Base-by-base conservation (phyloP, 2,329 filamentous ascomycete genomes). In the Cercospora canescens region DNA sequence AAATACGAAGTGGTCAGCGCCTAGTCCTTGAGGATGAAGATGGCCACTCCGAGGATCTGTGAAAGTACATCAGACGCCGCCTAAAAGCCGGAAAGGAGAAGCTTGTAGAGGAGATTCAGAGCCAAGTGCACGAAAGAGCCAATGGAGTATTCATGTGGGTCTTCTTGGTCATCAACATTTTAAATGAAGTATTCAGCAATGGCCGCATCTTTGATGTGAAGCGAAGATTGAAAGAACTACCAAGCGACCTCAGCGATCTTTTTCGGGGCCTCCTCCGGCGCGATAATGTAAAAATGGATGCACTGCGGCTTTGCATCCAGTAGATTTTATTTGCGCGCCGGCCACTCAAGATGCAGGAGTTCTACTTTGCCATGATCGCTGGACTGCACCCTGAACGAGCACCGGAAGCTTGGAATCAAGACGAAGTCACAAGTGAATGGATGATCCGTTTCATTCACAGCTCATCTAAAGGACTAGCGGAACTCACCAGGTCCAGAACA, bases 271-370 rank as follows among this genome's bases (percentile, higher is more conserved):
- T 88, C 0, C 63, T 88, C 3, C 61, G 48, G 7, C 78, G 84
- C 16, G 85, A 89, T 60, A 18, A 62, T 0, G 39, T 77, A 0
- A 78, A 85, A 5, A 74, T 75, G 55, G 74, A 82, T 0, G 74
- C 79, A 0, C 68, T 88, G 0, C 62, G 80, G 0, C 67, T 85
- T 0, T 86, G 81, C 32, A 66, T 89, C 0, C 80, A 84, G 21
- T 88, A 83, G 83, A 76, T 89, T 0, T 75, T 89, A 0, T 88
- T 81, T 26, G 78, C 86, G 0, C 76, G 72, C 7, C 68, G 75
- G 0, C 83, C 85, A 0, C 63, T 88, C 0, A 76, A 52, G 0
- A 80, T 75, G 0, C 68, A 78, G 0, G 80, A 88, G 67, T 76
- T 86, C 0, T 85, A 84, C 67, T 79, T 77, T 74, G 80, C 81